Percentiles rank a stretch among this genome's conserved stretches.
Conservation (phyloP, 768 basidiomycete genomes). For the Pholiota microspora region DNA sequence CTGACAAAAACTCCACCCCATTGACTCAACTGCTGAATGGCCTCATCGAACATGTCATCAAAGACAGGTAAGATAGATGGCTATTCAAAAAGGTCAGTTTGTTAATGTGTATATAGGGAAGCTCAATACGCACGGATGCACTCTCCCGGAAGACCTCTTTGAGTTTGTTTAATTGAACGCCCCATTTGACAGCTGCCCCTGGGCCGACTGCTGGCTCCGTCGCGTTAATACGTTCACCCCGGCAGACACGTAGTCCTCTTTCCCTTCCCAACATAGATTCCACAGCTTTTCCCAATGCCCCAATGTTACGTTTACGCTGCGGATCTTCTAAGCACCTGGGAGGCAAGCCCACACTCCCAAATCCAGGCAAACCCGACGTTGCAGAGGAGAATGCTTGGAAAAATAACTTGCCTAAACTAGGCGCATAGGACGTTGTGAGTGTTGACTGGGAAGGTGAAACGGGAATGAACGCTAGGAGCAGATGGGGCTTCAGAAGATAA, state of each 20-base stretch:
- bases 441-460: slow-evolving; percentile 33
- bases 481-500: slow-evolving; percentile 63
- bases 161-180: slow-evolving; percentile 58
- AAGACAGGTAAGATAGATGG: slow-evolving; percentile 54
- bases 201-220: slow-evolving; percentile 50
- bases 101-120: neutral
- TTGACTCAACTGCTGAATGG: slow-evolving; percentile 71
- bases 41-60: slow-evolving; percentile 75
- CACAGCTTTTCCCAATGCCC: slow-evolving; percentile 69
- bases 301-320: slow-evolving; percentile 68
- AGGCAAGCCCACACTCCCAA: slow-evolving; percentile 76
- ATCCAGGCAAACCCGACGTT: slow-evolving; percentile 69
- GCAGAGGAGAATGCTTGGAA: slow-evolving; percentile 39
- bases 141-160: slow-evolving; percentile 56
- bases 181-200: slow-evolving; percentile 73
- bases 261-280: slow-evolving; percentile 62
- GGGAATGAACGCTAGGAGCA: slow-evolving; percentile 52
- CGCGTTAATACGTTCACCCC: slow-evolving; percentile 39
- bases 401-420: slow-evolving; percentile 21
- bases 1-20: slow-evolving; percentile 73
- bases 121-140: slow-evolving; percentile 43
- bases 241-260: slow-evolving; percentile 65
- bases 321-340: slow-evolving; percentile 80
- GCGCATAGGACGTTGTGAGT: slow-evolving; percentile 38
- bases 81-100: slow-evolving; percentile 32